phyloP scores from a whole-genome alignment of 2,329 filamentous ascomycete species.

The Didymosphaeria variabile region DNA sequence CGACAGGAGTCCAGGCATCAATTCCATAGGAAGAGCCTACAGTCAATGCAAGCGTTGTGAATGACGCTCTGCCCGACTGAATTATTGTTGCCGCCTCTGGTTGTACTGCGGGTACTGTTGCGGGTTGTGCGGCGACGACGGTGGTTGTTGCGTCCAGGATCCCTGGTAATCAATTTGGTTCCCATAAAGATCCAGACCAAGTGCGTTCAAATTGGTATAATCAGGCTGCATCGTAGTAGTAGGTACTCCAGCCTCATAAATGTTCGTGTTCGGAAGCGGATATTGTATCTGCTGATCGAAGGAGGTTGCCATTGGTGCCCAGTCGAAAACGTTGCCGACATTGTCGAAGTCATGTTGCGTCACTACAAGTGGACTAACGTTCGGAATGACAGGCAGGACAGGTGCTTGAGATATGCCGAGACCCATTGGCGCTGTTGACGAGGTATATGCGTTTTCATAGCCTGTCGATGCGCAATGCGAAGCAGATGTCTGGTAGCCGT shows the following conservation, averaged over 20 bases:
- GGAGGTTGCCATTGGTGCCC: constrained; percentile 9
- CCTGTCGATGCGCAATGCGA: background rate
- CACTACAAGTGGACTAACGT: constrained; percentile 22
- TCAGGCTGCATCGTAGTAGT: constrained; percentile 2
- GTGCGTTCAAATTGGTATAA: background rate
- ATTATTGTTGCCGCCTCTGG: constrained; percentile 8
- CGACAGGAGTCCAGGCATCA: constrained; percentile 4
- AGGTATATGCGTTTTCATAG: background rate
- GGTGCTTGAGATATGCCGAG: constrained; percentile 17
- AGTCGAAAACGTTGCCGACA: constrained; percentile 18
- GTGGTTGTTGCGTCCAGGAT: constrained; percentile 6
- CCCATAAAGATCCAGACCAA: constrained; percentile 15
- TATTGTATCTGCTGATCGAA: constrained; percentile 16
- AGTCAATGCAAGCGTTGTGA: background rate
- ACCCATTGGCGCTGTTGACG: constrained; percentile 4
- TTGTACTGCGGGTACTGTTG: constrained; percentile 12
- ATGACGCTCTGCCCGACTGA: background rate
- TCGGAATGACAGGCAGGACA: constrained; percentile 24
- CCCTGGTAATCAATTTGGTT: constrained; percentile 17
- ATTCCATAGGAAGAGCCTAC: constrained; percentile 4
- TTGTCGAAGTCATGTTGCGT: constrained; percentile 8
- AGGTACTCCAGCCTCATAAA: background rate
- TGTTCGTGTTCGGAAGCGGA: background rate
- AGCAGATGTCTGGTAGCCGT: background rate
- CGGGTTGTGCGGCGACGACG: background rate